Conservation (phyloP, 192 early-diverging fungal genomes). For the Linnemannia elongata region DNA sequence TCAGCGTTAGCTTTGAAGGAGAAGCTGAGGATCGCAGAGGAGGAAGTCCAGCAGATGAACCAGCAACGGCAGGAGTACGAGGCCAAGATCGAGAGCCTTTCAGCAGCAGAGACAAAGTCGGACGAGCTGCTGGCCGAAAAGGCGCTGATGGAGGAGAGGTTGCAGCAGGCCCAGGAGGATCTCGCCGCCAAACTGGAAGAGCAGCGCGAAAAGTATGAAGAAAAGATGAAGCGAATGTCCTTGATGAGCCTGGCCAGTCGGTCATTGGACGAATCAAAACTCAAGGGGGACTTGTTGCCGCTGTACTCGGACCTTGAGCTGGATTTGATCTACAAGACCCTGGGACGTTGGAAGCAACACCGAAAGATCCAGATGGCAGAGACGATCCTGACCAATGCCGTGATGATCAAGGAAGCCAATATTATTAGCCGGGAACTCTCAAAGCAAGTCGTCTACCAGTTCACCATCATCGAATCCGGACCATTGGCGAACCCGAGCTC, state of each 20-base stretch:
- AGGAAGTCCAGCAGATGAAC: conserved; percentile 66
- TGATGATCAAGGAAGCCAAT: conserved; percentile 92
- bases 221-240: conserved; percentile 56
- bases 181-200: conserved; percentile 41
- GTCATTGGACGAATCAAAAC: conserved; percentile 5
- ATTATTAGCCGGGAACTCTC: conserved; percentile 88
- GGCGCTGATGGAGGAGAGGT: conserved; percentile 34
- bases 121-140: conserved; percentile 48
- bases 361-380: conserved; percentile 77
- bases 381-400: conserved; percentile 75
- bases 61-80: conserved; percentile 70
- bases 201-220: conserved; percentile 47
- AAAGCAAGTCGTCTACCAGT: conserved; percentile 88
- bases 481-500: conserved; percentile 63
- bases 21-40: conserved; percentile 61
- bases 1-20: conserved; percentile 54
- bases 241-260: conserved; percentile 23
- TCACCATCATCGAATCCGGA: conserved; percentile 80
- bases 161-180: conserved; percentile 39
- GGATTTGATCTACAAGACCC: conserved; percentile 46
- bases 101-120: conserved; percentile 47
- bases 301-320: conserved; percentile 58
- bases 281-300: conserved; percentile 11
- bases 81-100: conserved; percentile 62
- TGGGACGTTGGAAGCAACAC: conserved; percentile 62